Evolutionary conservation across 192 early-diverging fungal genomes (phyloP), one percentile per base, ranked within the genome.

Genomic region (Backusella australiensis): DNA sequence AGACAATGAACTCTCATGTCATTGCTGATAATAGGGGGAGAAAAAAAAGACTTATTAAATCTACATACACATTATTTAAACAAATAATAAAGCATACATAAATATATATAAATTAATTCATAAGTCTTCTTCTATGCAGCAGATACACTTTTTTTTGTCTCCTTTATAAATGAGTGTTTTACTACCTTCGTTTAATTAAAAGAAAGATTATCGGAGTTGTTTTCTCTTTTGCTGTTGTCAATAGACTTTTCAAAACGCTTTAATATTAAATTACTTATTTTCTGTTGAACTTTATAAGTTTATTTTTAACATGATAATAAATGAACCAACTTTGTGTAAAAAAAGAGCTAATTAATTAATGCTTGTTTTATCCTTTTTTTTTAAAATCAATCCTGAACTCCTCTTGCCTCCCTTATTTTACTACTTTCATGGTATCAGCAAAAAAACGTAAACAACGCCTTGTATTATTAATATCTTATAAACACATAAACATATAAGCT

Each of bases 361-460:
- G 21, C 56, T 29, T 63, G 23, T 63, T 63, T 63, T 63, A 63
- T 29, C 56, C 56, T 63, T 63, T 63, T 56, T 49, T 49, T 49
- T 49, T 49, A 49, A 63, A 63, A 63, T 63, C 56, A 63, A 49
- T 63, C 56, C 56, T 63, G 56, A 63, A 63, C 56, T 63, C 21
- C 56, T 63, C 56, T 63, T 4, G n/a, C 26, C n/a, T 23, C 56
- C 56, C 56, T 63, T 11, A 63, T 63, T 63, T 26, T 63, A 12
- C n/a, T 63, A 63, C 26, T 29, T 63, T 63, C 9, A 44, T 44
- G 15, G 12, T 44, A 39, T 11, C 38, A 39, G 9, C 9, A 39
- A 39, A 39, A 39, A 44, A 44, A 19, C 42, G 15, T 44, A 44
- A 44, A 14, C 0, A 44, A 17, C 42, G 4, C 0, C 11, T 63